A percentile compares a stretch with the other conserved stretches of the same genome.
phyloP scores from a whole-genome alignment of 2,329 filamentous ascomycete species.

The Beauveria medogensis region DNA sequence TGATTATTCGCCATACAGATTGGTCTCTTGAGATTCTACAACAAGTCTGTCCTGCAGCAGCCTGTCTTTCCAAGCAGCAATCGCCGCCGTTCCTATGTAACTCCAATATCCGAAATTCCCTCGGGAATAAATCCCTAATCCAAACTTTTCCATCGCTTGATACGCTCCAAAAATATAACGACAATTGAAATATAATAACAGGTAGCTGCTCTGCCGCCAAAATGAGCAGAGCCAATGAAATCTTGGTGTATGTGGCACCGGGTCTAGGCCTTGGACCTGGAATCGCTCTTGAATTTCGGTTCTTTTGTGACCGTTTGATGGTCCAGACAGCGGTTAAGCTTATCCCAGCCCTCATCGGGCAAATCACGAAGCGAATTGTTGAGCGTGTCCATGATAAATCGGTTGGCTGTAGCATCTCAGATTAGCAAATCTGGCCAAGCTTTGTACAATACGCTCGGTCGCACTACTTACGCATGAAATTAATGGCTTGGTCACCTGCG shows the following conservation, averaged over 20 bases:
- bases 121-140: not conserved
- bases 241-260: not conserved
- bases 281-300: slow-evolving; percentile 20
- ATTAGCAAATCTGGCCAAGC: not conserved
- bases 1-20: no score
- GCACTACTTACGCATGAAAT: slow-evolving; percentile 33
- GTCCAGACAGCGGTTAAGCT: slow-evolving; percentile 24
- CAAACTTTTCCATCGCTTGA: not conserved
- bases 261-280: slow-evolving; percentile 18
- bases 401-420: slow-evolving; percentile 23
- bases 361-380: slow-evolving; percentile 30
- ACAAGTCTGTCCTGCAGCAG: not conserved
- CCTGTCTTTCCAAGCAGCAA: not conserved
- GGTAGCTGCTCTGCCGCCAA: not conserved
- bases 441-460: not conserved
- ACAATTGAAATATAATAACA: not conserved
- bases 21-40: no score
- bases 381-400: slow-evolving; percentile 33
- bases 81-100: not conserved
- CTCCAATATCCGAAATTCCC: not conserved
- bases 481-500: slow-evolving; percentile 30
- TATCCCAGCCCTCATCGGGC: slow-evolving; percentile 28
- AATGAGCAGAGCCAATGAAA: not conserved
- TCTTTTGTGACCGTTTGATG: slow-evolving; percentile 12
- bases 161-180: not conserved